Evolutionary conservation across 2,329 filamentous ascomycete genomes (phyloP), one percentile per base, ranked within the genome.

Genomic region (Arthrobotrys entomopaga): DNA sequence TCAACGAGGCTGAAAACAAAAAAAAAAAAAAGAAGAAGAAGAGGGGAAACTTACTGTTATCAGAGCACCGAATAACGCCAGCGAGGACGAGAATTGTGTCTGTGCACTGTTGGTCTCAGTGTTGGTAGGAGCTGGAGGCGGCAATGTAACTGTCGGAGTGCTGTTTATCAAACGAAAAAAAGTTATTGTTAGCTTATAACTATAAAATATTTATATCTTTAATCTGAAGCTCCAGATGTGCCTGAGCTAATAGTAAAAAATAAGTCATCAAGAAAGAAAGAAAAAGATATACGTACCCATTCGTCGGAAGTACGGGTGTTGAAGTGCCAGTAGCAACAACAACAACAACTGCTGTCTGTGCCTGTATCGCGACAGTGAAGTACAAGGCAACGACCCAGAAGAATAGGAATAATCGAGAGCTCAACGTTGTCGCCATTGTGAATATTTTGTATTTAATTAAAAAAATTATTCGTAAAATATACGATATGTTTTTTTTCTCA

Each of bases 31-130:
- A n/a, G n/a, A n/a, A n/a, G n/a, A n/a, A n/a, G n/a, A 49, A 8
- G 42, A 61, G 24, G 29, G 29, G 49, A 20, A 52, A 65, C 69
- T 73, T 73, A 73, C 69, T 50, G 69, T 65, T 73, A 73, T 73
- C 69, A 73, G 61, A 58, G 69, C 69, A 20, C 69, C 69, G 26
- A 73, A 73, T 34, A 73, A 59, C 42, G 69, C 69, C 60, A 73
- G 56, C 61, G 69, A 73, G 22, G 69, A 73, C 24, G 69, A 73
- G 50, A 73, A 73, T 22, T 73, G 69, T 24, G 57, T 66, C 42
- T 73, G 69, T 13, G 61, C 57, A 26, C 57, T 67, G 57, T 60
- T 73, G 4, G 61, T 63, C 56, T 73, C 69, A 34, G 69, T 73
- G 61, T 65, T 61, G 20, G 69, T 73, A 26, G 69, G 69, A 53